phyloP scores from a whole-genome alignment of 208 protist genomes.

The Crithidia expoeki region DNA sequence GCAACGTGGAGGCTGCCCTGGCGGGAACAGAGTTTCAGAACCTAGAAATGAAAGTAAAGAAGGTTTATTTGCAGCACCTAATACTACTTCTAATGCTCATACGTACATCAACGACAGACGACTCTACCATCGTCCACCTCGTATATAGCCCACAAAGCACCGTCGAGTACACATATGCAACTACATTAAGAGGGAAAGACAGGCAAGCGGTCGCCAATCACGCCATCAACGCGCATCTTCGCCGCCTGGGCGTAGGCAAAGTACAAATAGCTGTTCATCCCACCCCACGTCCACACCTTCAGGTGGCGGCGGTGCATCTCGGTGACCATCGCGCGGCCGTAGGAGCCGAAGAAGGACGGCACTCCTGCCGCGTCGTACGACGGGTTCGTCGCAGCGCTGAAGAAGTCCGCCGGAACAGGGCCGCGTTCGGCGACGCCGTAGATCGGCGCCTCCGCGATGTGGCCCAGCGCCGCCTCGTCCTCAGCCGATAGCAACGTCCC shows the following conservation, averaged over 20 bases:
- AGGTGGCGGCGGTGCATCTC: slow-evolving; percentile 55
- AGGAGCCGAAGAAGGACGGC: slow-evolving; percentile 41
- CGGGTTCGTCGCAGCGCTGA: slow-evolving; percentile 23
- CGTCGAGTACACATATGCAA: background rate
- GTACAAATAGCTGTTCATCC: slow-evolving; percentile 58
- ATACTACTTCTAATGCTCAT: background rate
- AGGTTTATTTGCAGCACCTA: background rate
- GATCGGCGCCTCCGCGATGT: slow-evolving; percentile 25
- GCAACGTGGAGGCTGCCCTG: background rate
- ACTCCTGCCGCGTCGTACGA: slow-evolving; percentile 19
- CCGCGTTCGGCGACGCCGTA: slow-evolving; percentile 23
- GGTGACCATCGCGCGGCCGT: slow-evolving; percentile 46
- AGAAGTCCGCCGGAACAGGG: slow-evolving; percentile 28
- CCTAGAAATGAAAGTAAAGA: too few relatives aligned
- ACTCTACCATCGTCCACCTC: too few relatives aligned
- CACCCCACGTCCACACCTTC: slow-evolving; percentile 81
- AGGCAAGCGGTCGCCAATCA: slow-evolving; percentile 78
- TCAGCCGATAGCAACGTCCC: slow-evolving; percentile 45
- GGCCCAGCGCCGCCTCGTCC: slow-evolving; percentile 22
- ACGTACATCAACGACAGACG: background rate
- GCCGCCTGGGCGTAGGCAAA: slow-evolving; percentile 60
- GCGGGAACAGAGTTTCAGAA: too few relatives aligned
- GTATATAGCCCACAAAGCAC: background rate
- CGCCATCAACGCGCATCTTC: slow-evolving; percentile 66
- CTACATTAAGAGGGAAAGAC: slow-evolving; percentile 24